These are phyloP conservation scores for Phytophthora idaei DNA, from an alignment of 352 stramenopile species.

Conservation along the genomic window DNA sequence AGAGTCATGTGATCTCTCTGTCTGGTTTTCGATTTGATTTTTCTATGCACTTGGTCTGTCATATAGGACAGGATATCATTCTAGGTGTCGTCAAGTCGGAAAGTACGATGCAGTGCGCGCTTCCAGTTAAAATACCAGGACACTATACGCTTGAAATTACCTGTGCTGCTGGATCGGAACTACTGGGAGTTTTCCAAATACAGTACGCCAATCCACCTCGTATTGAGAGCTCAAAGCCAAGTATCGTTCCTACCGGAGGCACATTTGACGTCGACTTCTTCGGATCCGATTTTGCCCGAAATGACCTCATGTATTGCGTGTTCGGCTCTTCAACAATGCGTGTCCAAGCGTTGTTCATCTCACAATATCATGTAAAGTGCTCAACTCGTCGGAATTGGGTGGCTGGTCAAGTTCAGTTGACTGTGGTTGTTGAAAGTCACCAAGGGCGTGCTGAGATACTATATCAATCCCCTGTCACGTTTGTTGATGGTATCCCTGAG, in stretches of 20 bases:
- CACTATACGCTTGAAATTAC: slow-evolving; percentile 42
- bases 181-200: slow-evolving; percentile 29
- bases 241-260: slow-evolving; percentile 22
- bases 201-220: slow-evolving; percentile 28
- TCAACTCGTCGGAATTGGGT: slow-evolving; percentile 19
- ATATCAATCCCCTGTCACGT: slow-evolving; percentile 26
- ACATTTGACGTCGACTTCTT: slow-evolving; percentile 30
- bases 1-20: slow-evolving; percentile 27
- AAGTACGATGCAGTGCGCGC: slow-evolving; percentile 25
- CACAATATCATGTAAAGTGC: slow-evolving; percentile 32
- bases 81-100: slow-evolving; percentile 33
- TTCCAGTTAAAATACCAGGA: slow-evolving; percentile 39
- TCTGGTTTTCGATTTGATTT: slow-evolving; percentile 35
- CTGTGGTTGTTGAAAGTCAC: slow-evolving; percentile 22
- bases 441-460: slow-evolving; percentile 25
- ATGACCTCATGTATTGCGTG: slow-evolving; percentile 35
- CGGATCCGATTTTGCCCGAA: slow-evolving; percentile 27
- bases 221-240: slow-evolving; percentile 26
- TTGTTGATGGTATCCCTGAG: slow-evolving; percentile 21
- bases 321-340: slow-evolving; percentile 29
- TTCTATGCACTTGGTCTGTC: slow-evolving; percentile 35
- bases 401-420: slow-evolving; percentile 20
- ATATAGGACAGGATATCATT: slow-evolving; percentile 14
- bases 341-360: slow-evolving; percentile 29
- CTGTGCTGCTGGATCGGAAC: slow-evolving; percentile 14